These are phyloP conservation scores for Dalechampia spathulata DNA, from an alignment of 441 rosid genomes.

Conservation along the genomic window DNA sequence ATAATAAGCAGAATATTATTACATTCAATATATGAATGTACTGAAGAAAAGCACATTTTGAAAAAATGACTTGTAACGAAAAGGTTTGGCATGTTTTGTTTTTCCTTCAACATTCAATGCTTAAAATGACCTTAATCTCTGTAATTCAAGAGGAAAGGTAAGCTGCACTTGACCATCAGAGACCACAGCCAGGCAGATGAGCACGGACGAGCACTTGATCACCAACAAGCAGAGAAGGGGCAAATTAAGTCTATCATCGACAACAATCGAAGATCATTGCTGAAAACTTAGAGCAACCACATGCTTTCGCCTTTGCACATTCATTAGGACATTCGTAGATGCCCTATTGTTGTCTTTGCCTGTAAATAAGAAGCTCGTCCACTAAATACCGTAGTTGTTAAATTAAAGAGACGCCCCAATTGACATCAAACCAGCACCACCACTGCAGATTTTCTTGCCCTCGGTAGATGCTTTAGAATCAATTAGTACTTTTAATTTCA, in stretches of 20 bases:
- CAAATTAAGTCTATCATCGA: slow-evolving; percentile 6
- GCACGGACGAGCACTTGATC: not conserved
- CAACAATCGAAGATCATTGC: not conserved
- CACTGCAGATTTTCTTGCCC: not conserved
- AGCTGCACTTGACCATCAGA: not conserved
- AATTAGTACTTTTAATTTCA: not conserved
- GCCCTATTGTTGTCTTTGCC: slow-evolving; percentile 23
- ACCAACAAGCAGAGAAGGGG: not conserved
- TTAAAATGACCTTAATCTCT: no score
- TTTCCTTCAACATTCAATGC: no score
- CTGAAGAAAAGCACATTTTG: no score
- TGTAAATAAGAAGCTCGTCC: slow-evolving; percentile 21
- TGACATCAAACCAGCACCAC: not conserved
- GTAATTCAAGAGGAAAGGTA: no score
- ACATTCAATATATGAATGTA: no score
- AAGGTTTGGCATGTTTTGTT: no score
- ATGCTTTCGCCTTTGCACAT: not conserved
- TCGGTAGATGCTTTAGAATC: not conserved
- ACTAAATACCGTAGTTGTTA: not conserved
- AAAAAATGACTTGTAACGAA: no score
- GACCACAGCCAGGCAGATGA: not conserved
- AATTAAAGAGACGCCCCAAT: not conserved
- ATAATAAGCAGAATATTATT: no score
- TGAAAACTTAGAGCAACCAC: not conserved
- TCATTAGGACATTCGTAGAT: not conserved